Base-by-base conservation (phyloP, 768 basidiomycete genomes). In the Mycena epipterygia region DNA sequence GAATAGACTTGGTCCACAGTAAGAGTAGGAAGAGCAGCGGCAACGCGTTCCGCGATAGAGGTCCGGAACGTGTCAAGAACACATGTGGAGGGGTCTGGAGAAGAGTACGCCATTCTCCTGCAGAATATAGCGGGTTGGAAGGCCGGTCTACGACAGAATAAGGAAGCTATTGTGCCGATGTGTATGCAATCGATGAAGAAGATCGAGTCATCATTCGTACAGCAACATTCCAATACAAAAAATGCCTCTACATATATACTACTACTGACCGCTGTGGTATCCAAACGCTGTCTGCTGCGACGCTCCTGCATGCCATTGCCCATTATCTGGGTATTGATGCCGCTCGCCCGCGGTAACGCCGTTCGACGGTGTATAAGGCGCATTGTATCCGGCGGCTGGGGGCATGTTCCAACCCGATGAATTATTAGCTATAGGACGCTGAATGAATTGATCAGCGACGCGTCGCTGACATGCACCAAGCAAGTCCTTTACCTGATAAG, bases 51-150 rank as follows among this genome's bases (percentile, higher is more conserved):
- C 5, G 96, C 94, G 74, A 95, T 93, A 42, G 94, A 88, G n/a
- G 87, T 90, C 62, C 93, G 86, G 85, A 95, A 97, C 5, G 90
- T 84, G 79, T 96, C 95, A 46, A 96, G 80, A 12, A 91, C 84
- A 72, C 87, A 91, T 57, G 85, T 85, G 2, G 89, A 87, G 1
- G 95, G 90, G 69, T 95, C 91, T 25, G 89, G 79, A 7, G 83
- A 74, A 2, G 77, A 75, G 17, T 80, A 80, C 9, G 55, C 76
- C 82, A 83, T 83, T 60, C 63, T 72, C 59, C 70, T 64, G 59
- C 70, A 44, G 46, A 63, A 58, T n/a, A 37, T n/a, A 14, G 37
- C 42, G 41, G 44, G 52, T 21, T 39, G 32, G 41, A 52, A 35
- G 29, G 39, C 48, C 13, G 16, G 32, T 46, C 68, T 55, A 53